Base-by-base conservation (phyloP, 2,329 filamentous ascomycete species). In the Penicillium sp. region DNA sequence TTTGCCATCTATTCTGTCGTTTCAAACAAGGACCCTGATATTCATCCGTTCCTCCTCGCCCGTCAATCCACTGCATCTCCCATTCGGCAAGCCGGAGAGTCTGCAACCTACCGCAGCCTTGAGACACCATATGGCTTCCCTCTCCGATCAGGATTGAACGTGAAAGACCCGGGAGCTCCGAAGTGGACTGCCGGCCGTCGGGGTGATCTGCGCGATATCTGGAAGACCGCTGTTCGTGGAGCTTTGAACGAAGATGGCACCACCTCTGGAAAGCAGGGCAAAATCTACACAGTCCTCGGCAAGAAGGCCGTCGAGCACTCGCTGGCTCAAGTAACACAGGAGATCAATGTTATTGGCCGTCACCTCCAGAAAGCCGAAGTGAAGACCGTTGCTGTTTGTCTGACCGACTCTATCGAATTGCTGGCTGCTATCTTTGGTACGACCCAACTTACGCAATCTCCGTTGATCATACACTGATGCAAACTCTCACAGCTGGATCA, bases 351-450 rank as follows among this genome's bases (percentile, higher is more conserved):
- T 31, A 87, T 98, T 69, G 95, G 95, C 69, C 86, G 93, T 69
- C 83, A 91, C 66, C 81, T 90, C 58, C 85, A 90, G 67, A 85
- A 89, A 63, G 86, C 87, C 56, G 87, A 86, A 39, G 79, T 77
- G 4, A 89, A 87, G 73, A 89, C 87, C 51, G 90, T 98, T 35
- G 95, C 92, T 62, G 85, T 98, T 63, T 96, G 96, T 75, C 83
- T 98, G 57, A 92, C 93, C 44, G 97, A 99, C 81, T 96, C 92
- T 49, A 83, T 96, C 69, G 95, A 99, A 77, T 87, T 96, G 61
- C 80, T 99, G 51, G 84, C 86, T 36, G 83, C 89, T 7, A 80
- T 98, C 19, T 96, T 99, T 70, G 85, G 85, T 87, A 72, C 52
- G 79, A 65, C 31, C 6, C 37, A 24, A 39, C 13, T 49, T 10